Evolutionary conservation across 148 eudicot species (phyloP), one percentile per base, ranked within the genome.

Genomic region (Nyssa sinensis): DNA sequence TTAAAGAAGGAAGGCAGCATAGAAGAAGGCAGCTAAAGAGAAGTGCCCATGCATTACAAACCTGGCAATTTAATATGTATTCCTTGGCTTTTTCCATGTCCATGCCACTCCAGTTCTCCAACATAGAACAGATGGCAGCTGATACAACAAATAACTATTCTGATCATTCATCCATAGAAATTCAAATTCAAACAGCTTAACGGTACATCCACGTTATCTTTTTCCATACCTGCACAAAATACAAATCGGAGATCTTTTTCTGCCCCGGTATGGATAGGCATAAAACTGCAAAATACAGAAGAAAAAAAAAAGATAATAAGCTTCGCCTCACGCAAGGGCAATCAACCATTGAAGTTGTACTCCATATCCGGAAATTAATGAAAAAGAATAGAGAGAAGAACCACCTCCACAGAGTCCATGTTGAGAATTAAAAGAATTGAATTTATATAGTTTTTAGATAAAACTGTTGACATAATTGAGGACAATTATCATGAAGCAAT

Each of bases 161-260:
- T 62, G 55, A 60, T 37, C 0, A 76, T 67, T 49, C 30, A 44
- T 64, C 59, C 25, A 23, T 16, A 66, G n/a, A 67, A 77, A 71
- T 16, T 55, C n/a, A 28, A 78, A 64, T 51, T 64, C 13, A 21
- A 64, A 28, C n/a, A n/a, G 27, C 60, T 1, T 33, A 65, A 34
- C 64, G 39, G 23, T 32, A 28, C 25, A 77, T 57, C 8, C 28
- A 19, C 1, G 41, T 21, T 24, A 79, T 66, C 21, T n/a, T 60
- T 55, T 51, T 47, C 32, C 85, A 79, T 87, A 94, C 98, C 91
- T 58, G 98, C 98, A 88, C 98, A 94, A 80, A 76, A 94, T 61
- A 92, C 84, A 74, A 94, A 94, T 24, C 98, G 83, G 55, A 94
- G 93, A 87, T 94, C 97, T 67, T 92, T 85, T 85, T 94, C 98